Base-by-base conservation (phyloP, 2,329 filamentous ascomycete genomes). In the Sclerotinia minor region DNA sequence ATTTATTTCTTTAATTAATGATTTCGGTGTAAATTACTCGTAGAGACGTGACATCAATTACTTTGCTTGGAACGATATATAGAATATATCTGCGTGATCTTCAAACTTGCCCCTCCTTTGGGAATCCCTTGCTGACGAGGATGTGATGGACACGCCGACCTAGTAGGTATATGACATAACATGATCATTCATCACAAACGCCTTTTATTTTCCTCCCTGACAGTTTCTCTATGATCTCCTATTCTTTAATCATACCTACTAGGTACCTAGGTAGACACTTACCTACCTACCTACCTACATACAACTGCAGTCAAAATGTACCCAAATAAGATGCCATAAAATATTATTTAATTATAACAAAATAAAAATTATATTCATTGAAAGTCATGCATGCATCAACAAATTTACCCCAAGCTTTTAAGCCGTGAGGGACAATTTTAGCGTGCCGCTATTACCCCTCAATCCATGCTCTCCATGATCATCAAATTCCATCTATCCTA, bases 381-480 rank as follows among this genome's bases (percentile, higher is more conserved):
- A 35, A 55, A 8, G 53, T 38, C 55, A 44, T 58, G 38, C 55
- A 58, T 58, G 38, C 7, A 58, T 44, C 5, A 26, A 17, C 55
- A 47, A 49, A 26, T 61, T 61, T 38, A 38, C 45, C 29, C 45
- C 29, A 38, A 38, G 7, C 49, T 35, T 61, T 35, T 35, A 19
- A 29, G n/a, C 24, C 19, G 26, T 1, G 35, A 60, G 26, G 44
- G 58, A 49, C 52, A 21, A 54, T 35, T 45, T 32, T 49, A 61
- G 58, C 44, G 44, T 21, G 47, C 32, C 11, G 29, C 44, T 60
- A 15, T 19, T 52, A 50, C 64, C 64, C 64, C 64, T 66, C 64
- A 24, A 32, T 59, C 29, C 41, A 57, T 47, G 26, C 21, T 65
- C 15, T 15, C 13, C 24, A 38, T 29, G 21, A 60, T 47, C 41